Evolutionary conservation across 768 basidiomycete genomes (phyloP).

Genomic region (Pleurotus salmoneostramineus): DNA sequence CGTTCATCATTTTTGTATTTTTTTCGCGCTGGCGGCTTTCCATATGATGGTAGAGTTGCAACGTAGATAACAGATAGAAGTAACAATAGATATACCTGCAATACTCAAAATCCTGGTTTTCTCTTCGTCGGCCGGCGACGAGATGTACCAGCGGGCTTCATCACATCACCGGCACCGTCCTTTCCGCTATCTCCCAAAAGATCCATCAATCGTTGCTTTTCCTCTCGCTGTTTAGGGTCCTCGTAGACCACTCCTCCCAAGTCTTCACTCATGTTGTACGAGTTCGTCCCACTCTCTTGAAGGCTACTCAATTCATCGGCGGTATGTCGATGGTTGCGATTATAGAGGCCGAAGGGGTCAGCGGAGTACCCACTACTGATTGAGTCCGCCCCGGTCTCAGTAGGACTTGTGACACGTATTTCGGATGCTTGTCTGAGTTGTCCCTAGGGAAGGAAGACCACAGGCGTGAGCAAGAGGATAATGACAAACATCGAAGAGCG

Average conservation of each 20-base stretch:
- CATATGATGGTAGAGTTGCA: neutral
- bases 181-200: slow-evolving; percentile 27
- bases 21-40: neutral
- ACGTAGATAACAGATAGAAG: neutral
- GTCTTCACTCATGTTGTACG: slow-evolving; percentile 25
- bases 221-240: slow-evolving; percentile 60
- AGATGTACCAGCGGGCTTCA: neutral
- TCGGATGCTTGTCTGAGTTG: slow-evolving; percentile 35
- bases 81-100: neutral
- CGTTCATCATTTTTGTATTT: neutral
- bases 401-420: slow-evolving; percentile 18
- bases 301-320: slow-evolving; percentile 24
- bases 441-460: slow-evolving; percentile 18
- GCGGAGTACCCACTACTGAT: neutral
- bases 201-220: slow-evolving; percentile 53
- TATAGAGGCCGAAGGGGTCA: slow-evolving; percentile 18
- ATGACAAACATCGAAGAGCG: neutral
- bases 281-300: slow-evolving; percentile 14
- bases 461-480: neutral
- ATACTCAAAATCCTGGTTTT: neutral
- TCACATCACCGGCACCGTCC: neutral
- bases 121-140: neutral
- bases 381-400: slow-evolving; percentile 12
- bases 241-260: slow-evolving; percentile 62
- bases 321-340: slow-evolving; percentile 17